Percentiles rank a stretch among this genome's conserved stretches.
Evolutionary conservation across 148 eudicot species (phyloP).

Genomic region (Fallopia convolvulus): DNA sequence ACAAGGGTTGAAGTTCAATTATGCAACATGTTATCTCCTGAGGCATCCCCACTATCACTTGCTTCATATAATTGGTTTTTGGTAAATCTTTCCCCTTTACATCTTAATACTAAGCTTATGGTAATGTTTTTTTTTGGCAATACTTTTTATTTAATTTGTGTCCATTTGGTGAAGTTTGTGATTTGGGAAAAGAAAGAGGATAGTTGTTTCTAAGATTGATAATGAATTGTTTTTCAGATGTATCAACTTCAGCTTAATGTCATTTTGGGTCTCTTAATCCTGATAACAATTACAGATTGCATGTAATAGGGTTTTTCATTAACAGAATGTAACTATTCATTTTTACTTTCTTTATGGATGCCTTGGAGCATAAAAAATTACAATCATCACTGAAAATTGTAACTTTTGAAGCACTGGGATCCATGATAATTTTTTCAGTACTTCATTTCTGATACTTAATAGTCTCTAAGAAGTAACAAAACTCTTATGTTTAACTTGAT

Average conservation of each 20-base stretch:
- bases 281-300: too few species aligned
- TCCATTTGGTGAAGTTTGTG: background rate
- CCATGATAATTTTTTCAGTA: too few species aligned
- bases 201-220: background rate
- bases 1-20: slow-evolving; percentile 85
- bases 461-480: too few species aligned
- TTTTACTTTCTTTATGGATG: background rate
- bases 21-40: slow-evolving; percentile 92
- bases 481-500: background rate
- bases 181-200: background rate
- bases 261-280: background rate
- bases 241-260: background rate
- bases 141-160: background rate
- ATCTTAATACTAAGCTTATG: background rate
- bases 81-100: slow-evolving; percentile 35
- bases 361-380: background rate
- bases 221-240: background rate
- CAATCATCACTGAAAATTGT: too few species aligned
- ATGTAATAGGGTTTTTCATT: background rate
- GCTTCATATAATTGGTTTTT: slow-evolving; percentile 93
- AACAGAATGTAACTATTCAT: background rate
- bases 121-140: background rate
- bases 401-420: too few species aligned
- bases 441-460: too few species aligned
- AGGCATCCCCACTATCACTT: slow-evolving; percentile 77